Conservation (phyloP, 805 yeast genomes). For the Grigorovia humatica region DNA sequence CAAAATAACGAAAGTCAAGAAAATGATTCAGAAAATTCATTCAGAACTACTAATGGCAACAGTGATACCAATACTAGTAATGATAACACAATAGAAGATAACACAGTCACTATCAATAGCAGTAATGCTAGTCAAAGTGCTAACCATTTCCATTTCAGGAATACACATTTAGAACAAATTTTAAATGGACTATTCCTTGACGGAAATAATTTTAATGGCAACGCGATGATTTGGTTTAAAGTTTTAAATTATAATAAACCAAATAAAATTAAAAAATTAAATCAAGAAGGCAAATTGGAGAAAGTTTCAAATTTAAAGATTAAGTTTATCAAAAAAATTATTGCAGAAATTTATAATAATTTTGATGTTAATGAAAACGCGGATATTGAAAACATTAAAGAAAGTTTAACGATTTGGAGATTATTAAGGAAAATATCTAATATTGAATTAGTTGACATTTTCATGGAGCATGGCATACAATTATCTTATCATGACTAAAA, state of each 20-base stretch:
- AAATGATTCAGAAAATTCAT: not conserved
- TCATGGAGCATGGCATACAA: not conserved
- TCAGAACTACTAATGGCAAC: not conserved
- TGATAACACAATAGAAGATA: not conserved
- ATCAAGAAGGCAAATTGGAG: not conserved
- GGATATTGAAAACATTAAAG: not conserved
- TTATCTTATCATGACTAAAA: not conserved
- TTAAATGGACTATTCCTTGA: not conserved
- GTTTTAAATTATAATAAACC: not conserved
- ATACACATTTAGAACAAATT: not conserved
- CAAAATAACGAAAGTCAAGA: not conserved
- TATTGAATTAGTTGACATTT: constrained; percentile 2
- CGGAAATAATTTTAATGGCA: not conserved
- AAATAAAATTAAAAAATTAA: not conserved
- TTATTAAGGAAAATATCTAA: constrained; percentile 1
- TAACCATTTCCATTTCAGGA: not conserved
- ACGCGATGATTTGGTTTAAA: not conserved
- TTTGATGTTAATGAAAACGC: not conserved
- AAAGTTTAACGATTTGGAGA: not conserved
- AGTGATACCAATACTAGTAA: not conserved
- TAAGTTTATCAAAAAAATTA: not conserved
- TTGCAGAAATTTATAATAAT: not conserved
- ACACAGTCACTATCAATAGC: not conserved
- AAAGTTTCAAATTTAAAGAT: not conserved
- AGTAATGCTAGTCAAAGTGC: not conserved